phyloP scores from a whole-genome alignment of 106 monocot genomes.

The Dendrobium officinale region DNA sequence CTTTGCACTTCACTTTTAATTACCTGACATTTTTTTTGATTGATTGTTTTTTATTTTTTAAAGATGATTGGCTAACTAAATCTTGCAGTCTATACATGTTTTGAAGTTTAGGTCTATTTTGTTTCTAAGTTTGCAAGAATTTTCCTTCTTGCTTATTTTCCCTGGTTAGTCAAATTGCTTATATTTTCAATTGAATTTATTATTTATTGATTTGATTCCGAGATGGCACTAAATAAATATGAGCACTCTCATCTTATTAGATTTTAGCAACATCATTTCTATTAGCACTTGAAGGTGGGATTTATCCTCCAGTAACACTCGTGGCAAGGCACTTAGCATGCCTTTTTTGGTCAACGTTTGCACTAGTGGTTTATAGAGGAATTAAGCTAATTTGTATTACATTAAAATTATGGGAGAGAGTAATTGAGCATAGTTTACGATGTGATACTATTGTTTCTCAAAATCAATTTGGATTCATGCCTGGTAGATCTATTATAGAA shows the following conservation, averaged over 20 bases:
- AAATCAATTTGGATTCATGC: too few species aligned
- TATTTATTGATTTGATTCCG: neutral
- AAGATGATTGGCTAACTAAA: neutral
- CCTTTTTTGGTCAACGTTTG: too few species aligned
- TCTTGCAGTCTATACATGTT: neutral
- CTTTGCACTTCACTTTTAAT: neutral
- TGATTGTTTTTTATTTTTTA: neutral
- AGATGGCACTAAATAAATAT: neutral
- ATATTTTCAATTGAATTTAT: neutral
- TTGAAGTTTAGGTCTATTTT: neutral
- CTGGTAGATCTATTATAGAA: too few species aligned
- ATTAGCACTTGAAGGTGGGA: neutral
- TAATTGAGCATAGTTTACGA: too few species aligned
- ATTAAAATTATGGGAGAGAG: too few species aligned
- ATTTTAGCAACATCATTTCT: neutral
- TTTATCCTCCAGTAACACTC: neutral
- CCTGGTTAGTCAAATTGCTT: neutral
- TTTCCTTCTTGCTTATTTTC: neutral
- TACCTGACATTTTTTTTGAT: neutral
- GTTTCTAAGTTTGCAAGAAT: neutral
- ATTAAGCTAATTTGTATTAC: too few species aligned
- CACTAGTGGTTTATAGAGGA: too few species aligned
- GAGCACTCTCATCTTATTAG: neutral
- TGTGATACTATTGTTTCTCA: too few species aligned
- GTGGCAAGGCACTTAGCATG: neutral